Percentiles rank a stretch among this genome's conserved stretches.
phyloP scores from a whole-genome alignment of 148 eudicot genomes.

The Nyssa sinensis region DNA sequence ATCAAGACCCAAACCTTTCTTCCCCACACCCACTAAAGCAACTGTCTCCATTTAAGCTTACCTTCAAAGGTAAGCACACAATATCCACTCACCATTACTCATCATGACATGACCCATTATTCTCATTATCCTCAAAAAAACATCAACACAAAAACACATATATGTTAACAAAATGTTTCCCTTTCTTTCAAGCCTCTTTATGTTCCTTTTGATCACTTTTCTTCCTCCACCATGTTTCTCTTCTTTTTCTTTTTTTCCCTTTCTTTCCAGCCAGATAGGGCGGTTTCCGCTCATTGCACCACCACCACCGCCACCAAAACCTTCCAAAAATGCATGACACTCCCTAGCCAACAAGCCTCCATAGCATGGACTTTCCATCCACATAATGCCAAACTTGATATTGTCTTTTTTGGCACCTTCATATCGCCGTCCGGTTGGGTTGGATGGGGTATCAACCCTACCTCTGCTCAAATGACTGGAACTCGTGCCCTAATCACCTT shows the following conservation, averaged over 20 bases:
- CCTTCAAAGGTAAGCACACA: constrained; percentile 61
- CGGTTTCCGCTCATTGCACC: constrained; percentile 55
- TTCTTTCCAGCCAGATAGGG: constrained; percentile 13
- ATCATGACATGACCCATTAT: not conserved
- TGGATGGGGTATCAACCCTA: constrained; percentile 83
- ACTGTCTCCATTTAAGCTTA: constrained; percentile 22
- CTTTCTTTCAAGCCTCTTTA: not conserved
- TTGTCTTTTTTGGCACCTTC: constrained; percentile 76
- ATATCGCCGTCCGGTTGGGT: constrained; percentile 99
- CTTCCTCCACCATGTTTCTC: constrained; percentile 30
- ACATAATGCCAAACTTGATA: constrained; percentile 67
- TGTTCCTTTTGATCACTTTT: not conserved
- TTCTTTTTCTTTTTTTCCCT: constrained; percentile 26
- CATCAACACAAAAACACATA: constrained; percentile 4
- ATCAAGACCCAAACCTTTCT: not conserved
- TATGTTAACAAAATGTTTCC: constrained; percentile 15
- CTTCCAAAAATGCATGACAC: constrained; percentile 73
- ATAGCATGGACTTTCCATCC: constrained; percentile 86
- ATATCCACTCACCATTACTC: not conserved
- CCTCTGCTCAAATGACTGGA: constrained; percentile 76
- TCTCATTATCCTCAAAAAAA: not conserved
- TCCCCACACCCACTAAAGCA: constrained; percentile 5
- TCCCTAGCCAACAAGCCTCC: constrained; percentile 85
- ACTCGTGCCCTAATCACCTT: constrained; percentile 77
- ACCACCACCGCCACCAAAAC: constrained; percentile 52